Percentiles rank a stretch among this genome's conserved stretches.
Evolutionary conservation across 1,139 yeast genomes (phyloP).

Genomic region (Fermentozyma sake): DNA sequence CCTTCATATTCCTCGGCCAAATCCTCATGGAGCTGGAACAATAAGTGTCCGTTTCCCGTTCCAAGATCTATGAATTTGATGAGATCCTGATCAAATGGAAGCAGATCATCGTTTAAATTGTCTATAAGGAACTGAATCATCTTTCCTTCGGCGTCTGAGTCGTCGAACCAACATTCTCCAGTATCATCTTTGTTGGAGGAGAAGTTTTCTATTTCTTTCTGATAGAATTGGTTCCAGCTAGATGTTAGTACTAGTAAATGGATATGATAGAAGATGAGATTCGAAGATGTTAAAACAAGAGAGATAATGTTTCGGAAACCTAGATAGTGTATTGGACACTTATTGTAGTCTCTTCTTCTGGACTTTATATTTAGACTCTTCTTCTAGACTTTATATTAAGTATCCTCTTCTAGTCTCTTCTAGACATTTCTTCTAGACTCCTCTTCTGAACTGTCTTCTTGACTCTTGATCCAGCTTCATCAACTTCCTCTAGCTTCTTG

Average conservation of each 20-base stretch:
- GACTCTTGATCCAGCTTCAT: no score
- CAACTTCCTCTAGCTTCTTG: no score
- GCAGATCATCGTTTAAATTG: conserved; percentile 22
- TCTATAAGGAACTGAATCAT: conserved; percentile 61
- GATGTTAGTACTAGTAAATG: conserved; percentile 17
- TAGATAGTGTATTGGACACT: no score
- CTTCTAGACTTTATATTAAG: no score
- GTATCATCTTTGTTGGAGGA: conserved; percentile 70
- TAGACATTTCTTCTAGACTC: no score
- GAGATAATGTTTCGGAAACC: not conserved
- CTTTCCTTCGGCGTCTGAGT: conserved; percentile 81
- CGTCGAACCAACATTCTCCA: conserved; percentile 96
- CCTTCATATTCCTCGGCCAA: conserved; percentile 33
- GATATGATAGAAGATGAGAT: not conserved
- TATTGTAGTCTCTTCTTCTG: no score
- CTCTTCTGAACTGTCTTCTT: no score
- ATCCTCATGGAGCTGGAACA: conserved; percentile 65
- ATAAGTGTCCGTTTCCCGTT: conserved; percentile 90
- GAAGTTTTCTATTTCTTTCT: conserved; percentile 67
- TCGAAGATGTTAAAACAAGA: no score
- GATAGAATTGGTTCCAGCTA: conserved; percentile 88
- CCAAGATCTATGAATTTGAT: conserved; percentile 72
- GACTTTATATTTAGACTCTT: no score
- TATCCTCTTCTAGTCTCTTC: no score
- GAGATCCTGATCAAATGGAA: conserved; percentile 24